These are phyloP conservation scores for Castanospermum australe DNA, from an alignment of 306 rosid species.

Conservation along the genomic window DNA sequence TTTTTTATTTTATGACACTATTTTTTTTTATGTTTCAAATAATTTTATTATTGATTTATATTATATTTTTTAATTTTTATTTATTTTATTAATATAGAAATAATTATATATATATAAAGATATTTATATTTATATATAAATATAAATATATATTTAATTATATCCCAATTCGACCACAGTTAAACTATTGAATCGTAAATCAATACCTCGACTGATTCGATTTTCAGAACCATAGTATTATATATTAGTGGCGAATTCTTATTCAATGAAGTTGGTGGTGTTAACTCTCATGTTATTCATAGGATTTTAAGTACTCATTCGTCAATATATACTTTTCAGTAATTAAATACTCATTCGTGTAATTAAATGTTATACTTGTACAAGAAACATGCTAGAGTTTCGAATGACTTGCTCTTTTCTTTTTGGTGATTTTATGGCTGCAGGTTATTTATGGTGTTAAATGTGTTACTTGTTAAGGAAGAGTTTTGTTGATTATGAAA, in stretches of 20 bases:
- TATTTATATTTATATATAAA: no score
- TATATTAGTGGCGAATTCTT: conserved; percentile 14
- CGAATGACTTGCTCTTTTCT: background rate
- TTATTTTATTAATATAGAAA: no score
- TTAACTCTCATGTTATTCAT: conserved; percentile 28
- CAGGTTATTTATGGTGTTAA: background rate
- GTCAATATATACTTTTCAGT: conserved; percentile 12
- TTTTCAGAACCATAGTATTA: no score
- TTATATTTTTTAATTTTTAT: no score
- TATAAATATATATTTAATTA: no score
- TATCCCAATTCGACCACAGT: no score
- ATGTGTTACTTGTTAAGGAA: conserved; percentile 17
- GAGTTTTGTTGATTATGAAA: background rate
- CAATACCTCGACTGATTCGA: no score
- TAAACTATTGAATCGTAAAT: no score
- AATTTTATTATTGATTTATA: no score
- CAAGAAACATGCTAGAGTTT: background rate
- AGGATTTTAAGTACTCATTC: conserved; percentile 33
- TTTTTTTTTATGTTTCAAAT: no score
- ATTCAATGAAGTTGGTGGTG: conserved; percentile 25
- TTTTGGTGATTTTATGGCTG: background rate
- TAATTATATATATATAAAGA: no score
- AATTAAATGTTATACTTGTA: conserved; percentile 13
- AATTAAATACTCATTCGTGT: conserved; percentile 13
- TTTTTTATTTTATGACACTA: no score